These are phyloP conservation scores for Solanum corneliomulleri DNA, from an alignment of 257 asterid species.

Conservation along the genomic window DNA sequence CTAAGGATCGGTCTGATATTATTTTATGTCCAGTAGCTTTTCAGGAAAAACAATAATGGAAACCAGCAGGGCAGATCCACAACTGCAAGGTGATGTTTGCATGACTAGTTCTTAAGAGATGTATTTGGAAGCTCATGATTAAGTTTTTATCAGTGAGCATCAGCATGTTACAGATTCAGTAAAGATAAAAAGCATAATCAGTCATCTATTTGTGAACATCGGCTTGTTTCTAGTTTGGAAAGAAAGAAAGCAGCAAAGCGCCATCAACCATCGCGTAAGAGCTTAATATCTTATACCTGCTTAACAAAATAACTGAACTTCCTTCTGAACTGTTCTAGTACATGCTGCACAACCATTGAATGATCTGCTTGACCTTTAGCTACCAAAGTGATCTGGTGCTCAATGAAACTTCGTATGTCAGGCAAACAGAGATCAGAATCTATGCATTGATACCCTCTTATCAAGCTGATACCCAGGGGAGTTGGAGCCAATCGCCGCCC, in stretches of 20 bases:
- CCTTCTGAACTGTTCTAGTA: conserved; percentile 65
- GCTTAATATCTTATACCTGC: conserved; percentile 37
- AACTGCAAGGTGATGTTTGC: not conserved
- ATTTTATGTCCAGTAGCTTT: not conserved
- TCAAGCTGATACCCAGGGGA: conserved; percentile 78
- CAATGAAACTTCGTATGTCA: conserved; percentile 87
- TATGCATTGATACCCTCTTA: conserved; percentile 86
- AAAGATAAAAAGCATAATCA: not conserved
- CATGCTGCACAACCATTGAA: conserved; percentile 69
- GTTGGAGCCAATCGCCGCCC: conserved; percentile 85
- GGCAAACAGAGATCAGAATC: conserved; percentile 93
- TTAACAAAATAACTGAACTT: conserved; percentile 78
- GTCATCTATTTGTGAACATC: not conserved
- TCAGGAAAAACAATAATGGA: not conserved
- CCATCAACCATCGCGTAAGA: not conserved
- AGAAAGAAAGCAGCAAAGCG: not conserved
- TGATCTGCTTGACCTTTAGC: conserved; percentile 95
- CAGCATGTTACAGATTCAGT: not conserved
- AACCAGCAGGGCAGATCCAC: not conserved
- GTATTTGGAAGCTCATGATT: not conserved
- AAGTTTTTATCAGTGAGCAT: not conserved
- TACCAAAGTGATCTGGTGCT: conserved; percentile 80
- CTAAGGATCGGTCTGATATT: not conserved
- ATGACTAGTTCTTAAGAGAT: not conserved
- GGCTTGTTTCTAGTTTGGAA: not conserved